phyloP scores from a whole-genome alignment of 2,329 filamentous ascomycete species.

The Paecilomyces fulvus region DNA sequence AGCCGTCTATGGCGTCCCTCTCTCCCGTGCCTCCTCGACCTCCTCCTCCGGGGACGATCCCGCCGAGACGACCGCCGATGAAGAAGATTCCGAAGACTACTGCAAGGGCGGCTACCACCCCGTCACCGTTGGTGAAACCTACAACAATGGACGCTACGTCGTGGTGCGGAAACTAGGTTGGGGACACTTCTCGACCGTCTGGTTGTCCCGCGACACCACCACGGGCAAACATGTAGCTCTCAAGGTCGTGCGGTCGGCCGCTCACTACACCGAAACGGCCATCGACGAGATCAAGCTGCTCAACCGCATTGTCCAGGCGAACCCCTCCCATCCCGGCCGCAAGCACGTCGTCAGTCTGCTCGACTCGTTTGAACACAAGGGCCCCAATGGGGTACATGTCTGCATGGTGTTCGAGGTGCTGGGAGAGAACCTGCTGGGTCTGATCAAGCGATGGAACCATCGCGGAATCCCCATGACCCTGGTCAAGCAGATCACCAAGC shows the following conservation, averaged over 20 bases:
- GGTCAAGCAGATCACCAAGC: slow-evolving; percentile 98
- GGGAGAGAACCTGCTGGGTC: slow-evolving; percentile 83
- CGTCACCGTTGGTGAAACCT: slow-evolving; percentile 86
- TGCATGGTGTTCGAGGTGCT: slow-evolving; percentile 99
- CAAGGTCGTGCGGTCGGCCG: slow-evolving; percentile 94
- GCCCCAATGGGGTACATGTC: slow-evolving; percentile 89
- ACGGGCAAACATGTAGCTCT: slow-evolving; percentile 91
- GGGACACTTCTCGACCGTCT: slow-evolving; percentile 99
- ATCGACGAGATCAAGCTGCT: slow-evolving; percentile 98
- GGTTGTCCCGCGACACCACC: slow-evolving; percentile 71
- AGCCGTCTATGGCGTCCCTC: slow-evolving; percentile 43
- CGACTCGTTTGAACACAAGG: slow-evolving; percentile 96
- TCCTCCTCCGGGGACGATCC: slow-evolving; percentile 73
- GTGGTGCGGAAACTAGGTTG: slow-evolving; percentile 93
- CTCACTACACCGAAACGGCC: slow-evolving; percentile 97
- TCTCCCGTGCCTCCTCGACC: slow-evolving; percentile 63
- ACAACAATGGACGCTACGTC: slow-evolving; percentile 96
- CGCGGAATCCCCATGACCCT: slow-evolving; percentile 91
- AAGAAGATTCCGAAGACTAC: slow-evolving; percentile 98
- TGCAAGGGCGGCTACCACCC: slow-evolving; percentile 99
- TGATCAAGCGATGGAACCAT: slow-evolving; percentile 99
- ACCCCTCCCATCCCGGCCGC: slow-evolving; percentile 86
- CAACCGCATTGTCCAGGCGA: slow-evolving; percentile 92
- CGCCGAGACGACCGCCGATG: slow-evolving; percentile 87
- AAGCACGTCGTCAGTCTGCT: slow-evolving; percentile 93